These are phyloP conservation scores for Fraxinus floribunda DNA, from an alignment of 305 asterid genomes.

Conservation along the genomic window DNA sequence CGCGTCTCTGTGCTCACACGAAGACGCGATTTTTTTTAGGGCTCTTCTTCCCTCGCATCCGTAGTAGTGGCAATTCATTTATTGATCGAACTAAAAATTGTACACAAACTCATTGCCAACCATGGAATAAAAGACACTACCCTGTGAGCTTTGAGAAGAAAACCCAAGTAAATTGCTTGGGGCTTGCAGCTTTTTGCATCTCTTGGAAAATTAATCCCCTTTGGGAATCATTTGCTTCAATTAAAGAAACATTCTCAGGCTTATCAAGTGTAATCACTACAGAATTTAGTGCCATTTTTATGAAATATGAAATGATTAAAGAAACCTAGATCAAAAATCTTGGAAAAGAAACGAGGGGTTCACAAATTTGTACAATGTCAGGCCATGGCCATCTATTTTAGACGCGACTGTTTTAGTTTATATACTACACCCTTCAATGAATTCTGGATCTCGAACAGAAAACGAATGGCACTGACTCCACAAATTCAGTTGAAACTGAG, in stretches of 20 bases:
- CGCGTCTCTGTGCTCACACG: no score
- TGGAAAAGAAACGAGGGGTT: conserved; percentile 8
- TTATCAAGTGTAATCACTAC: conserved; percentile 72
- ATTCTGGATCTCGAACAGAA: conserved; percentile 27
- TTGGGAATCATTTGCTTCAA: conserved; percentile 42
- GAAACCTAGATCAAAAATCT: conserved; percentile 16
- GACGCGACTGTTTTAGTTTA: not conserved
- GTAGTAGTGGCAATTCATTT: conserved; percentile 65
- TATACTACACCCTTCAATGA: not conserved
- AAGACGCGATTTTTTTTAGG: not conserved
- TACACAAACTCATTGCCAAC: conserved; percentile 37
- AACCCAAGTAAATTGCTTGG: conserved; percentile 68
- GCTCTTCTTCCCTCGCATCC: conserved; percentile 67
- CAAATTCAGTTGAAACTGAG: conserved; percentile 36
- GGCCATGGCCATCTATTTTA: not conserved
- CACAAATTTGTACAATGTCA: not conserved
- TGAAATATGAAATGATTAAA: not conserved
- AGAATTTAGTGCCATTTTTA: conserved; percentile 70
- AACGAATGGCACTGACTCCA: conserved; percentile 34
- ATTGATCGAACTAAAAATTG: conserved; percentile 48
- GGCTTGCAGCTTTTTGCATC: conserved; percentile 58
- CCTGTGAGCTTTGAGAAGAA: conserved; percentile 64
- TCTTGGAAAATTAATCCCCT: conserved; percentile 44
- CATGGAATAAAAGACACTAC: conserved; percentile 56
- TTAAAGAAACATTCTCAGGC: conserved; percentile 50